phyloP scores from a whole-genome alignment of 2,329 filamentous ascomycete genomes.

The Zymoseptoria passerinii region DNA sequence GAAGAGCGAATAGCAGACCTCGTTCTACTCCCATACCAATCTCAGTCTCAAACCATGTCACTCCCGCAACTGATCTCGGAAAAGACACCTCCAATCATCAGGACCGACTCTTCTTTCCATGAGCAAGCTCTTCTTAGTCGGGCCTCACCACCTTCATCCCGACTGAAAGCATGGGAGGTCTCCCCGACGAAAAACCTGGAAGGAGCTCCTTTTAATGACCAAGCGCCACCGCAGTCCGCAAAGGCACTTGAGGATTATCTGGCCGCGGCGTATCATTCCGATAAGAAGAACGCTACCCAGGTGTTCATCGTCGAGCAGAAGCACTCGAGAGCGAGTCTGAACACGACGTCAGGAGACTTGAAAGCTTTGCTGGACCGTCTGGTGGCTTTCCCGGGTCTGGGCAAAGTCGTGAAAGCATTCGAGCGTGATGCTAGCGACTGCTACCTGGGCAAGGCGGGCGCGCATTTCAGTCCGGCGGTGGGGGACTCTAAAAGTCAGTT shows the following conservation, averaged over 20 bases:
- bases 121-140: too few species aligned
- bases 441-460: constrained; percentile 1
- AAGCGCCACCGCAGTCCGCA: background rate
- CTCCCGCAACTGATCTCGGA: too few species aligned
- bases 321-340: constrained; percentile 1
- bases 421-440: constrained; percentile 2
- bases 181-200: background rate
- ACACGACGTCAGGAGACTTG: background rate
- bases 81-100: too few species aligned
- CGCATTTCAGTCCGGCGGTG: background rate
- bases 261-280: background rate
- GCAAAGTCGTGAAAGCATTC: constrained; percentile 5
- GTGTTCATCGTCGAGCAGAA: constrained; percentile 3
- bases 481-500: too few species aligned
- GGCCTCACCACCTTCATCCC: background rate
- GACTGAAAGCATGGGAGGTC: constrained; percentile 3
- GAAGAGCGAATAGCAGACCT: too few species aligned
- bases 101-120: too few species aligned
- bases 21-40: too few species aligned
- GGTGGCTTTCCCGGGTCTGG: constrained; percentile 1
- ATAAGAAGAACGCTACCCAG: background rate
- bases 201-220: background rate
- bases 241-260: constrained; percentile 1
- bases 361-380: constrained; percentile 1
- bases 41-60: too few species aligned